Base-by-base conservation (phyloP, 202 grass and related monocot species). In the Brachypodium distachyon region DNA sequence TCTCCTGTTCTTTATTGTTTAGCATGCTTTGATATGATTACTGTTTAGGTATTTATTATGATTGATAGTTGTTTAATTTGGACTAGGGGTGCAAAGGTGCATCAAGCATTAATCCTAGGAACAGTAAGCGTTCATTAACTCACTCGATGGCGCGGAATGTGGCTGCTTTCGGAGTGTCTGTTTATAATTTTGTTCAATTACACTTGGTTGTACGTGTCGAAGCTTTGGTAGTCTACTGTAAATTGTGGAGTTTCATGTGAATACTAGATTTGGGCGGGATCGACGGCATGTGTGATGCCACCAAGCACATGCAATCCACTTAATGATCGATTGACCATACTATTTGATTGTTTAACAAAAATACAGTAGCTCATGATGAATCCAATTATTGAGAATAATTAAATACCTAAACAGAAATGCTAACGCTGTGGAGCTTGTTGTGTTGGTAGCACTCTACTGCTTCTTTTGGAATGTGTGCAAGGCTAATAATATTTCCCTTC, bases 401-500 rank as follows among this genome's bases (percentile, higher is more conserved):
- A 34, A 54, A 79, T n/a, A 46, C 27, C 38, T 12, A 56, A 56
- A 68, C 11, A 33, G 6, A 43, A 70, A 58, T 59, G 28, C 22
- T 59, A 70, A 44, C 33, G 11, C 8, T 46, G 54, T 9, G 7
- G 25, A 81, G 54, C 63, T 51, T 72, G 16, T 39, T 72, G 41
- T 47, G 32, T 34, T 39, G 29, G 41, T 50, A 61, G 6, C 22
- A 61, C 22, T 32, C 23, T 62, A 8, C 14, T 59, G 2, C 54
- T 48, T 48, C 10, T 72, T 61, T 61, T 29, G 42, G 46, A 62
- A 72, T 72, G 66, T 68, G 33, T 68, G 39, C 22, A 76, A 61
- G 26, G 33, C 61, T 68, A 11, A 12, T 74, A 57, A 74, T 74
- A 42, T 74, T 74, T 74, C 18, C 71, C 17, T 76, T 76, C 44